Evolutionary conservation across 306 rosid species (phyloP), one percentile per base, ranked within the genome.

Genomic region (Citrullus colocynthis): DNA sequence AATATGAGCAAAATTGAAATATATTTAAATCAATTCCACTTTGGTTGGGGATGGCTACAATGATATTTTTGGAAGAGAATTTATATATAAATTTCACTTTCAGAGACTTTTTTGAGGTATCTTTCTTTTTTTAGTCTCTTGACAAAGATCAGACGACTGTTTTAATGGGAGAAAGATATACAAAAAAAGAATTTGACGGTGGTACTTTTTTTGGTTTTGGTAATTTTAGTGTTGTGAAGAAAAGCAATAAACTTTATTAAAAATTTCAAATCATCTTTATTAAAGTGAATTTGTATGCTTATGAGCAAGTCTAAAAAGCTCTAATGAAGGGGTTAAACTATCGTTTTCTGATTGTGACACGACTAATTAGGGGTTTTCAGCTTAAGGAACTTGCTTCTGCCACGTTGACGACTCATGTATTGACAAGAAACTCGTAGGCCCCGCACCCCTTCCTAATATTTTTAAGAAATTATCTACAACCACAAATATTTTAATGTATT

Each of bases 221-320:
- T 74, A 54, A 72, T 48, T 73, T 73, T 4, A 4, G 32, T 36
- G 45, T 32, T 3, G 4, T 11, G 0, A 7, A 4, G 10, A 72
- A 11, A 73, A 73, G 77, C 18, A 52, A 49, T 9, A 72, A 48
- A 72, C 8, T 72, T 72, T 48, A 72, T 48, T 45, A 48, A 44
- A 13, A 42, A 20, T 9, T 11, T 49, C 76, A 45, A 72, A 49
- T 72, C 61, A 30, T 32, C 61, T 72, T 49, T 72, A 72, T 28
- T 52, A 74, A 74, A 74, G 78, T 74, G 45, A 20, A 52, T 74
- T 52, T 74, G 78, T 74, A 74, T 32, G 78, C 44, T 74, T 74
- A 74, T 52, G 61, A 28, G 1, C 32, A 34, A 54, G 63, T 74
- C 49, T 51, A 17, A 32, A 73, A 73, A 54, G 48, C 48, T 52